Percentiles rank a stretch among this genome's conserved stretches.
phyloP scores from a whole-genome alignment of 257 asterid species.

The Nicotiana sylvestris region DNA sequence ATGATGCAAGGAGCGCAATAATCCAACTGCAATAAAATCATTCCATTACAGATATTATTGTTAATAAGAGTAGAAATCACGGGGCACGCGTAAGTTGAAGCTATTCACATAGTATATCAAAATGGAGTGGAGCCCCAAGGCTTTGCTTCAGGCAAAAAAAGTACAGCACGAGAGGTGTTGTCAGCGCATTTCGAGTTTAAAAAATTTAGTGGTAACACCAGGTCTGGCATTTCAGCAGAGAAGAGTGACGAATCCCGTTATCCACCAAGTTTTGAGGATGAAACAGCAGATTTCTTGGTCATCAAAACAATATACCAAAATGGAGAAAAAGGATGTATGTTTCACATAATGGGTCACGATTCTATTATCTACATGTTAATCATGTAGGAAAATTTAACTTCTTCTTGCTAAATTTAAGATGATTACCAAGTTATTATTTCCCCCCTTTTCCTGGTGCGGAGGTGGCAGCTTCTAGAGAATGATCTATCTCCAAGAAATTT shows the following conservation, averaged over 20 bases:
- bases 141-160: not conserved
- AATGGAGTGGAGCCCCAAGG: no score
- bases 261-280: not conserved
- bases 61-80: not conserved
- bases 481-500: not conserved
- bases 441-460: not conserved
- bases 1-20: not conserved
- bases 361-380: not conserved
- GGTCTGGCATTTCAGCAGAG: not conserved
- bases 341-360: not conserved
- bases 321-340: not conserved
- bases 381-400: not conserved
- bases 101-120: not conserved
- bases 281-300: not conserved
- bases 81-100: not conserved
- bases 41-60: not conserved
- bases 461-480: not conserved
- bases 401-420: not conserved
- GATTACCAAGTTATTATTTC: not conserved
- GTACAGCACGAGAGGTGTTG: not conserved
- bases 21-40: not conserved
- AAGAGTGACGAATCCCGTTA: not conserved
- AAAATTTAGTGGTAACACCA: not conserved
- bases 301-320: not conserved
- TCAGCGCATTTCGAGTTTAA: not conserved